Base-by-base conservation (phyloP, 306 rosid genomes). In the Abrus precatorius region DNA sequence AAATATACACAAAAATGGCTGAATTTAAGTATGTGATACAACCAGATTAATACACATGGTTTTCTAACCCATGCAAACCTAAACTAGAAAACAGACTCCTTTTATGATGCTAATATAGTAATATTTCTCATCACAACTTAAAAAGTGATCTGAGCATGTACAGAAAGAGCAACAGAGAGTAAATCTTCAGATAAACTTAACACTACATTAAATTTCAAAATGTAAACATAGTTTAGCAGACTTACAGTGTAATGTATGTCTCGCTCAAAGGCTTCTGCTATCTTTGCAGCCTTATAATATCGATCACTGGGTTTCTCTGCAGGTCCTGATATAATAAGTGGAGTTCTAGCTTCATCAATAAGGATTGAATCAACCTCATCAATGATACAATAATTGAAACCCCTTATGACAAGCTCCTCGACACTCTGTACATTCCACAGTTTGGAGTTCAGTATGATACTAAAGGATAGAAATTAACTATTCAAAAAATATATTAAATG, bases 321-420 rank as follows among this genome's bases (percentile, higher is more conserved):
- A 65, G 95, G 95, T 72, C 99, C 97, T 76, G 99, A 95, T 85
- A 95, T 93, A 71, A 95, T 95, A 76, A 93, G 99, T 74, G 99
- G 98, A 11, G 98, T 95, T 87, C 99, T 93, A 62, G 99, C 99
- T 88, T 95, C 99, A 69, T 95, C 99, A 64, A 95, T 88, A 69
- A 95, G 99, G 89, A 95, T 95, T 27, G 99, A 95, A 89, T 95
- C 99, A 73, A 95, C 98, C 93, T 95, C 99, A 55, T 95, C 99
- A 84, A 95, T 93, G 67, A 95, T 77, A 83, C 99, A 95, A 83
- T 89, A 95, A 86, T 88, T 89, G 86, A 93, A 95, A 77, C 89
- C 83, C 85, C 98, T 93, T 81, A 95, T 55, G 74, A 95, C 99
- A 86, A 95, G 98, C 87, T 93, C 99, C 82, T 91, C 98, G 27